phyloP scores from a whole-genome alignment of 345 rosid species.

The Psidium friedrichsthalianum region DNA sequence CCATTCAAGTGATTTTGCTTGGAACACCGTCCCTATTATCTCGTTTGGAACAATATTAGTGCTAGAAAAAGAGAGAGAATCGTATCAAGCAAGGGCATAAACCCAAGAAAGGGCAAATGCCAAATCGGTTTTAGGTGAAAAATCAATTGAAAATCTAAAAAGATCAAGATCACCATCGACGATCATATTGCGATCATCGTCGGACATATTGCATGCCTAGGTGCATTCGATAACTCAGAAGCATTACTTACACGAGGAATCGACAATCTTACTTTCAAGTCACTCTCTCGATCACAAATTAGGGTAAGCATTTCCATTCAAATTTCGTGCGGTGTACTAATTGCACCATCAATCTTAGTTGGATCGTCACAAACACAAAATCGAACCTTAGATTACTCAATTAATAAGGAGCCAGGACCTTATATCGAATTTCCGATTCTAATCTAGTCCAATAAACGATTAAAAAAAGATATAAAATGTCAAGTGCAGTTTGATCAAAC shows the following conservation, averaged over 20 bases:
- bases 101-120: background rate
- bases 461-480: background rate
- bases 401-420: background rate
- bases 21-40: background rate
- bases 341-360: accelerated
- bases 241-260: accelerated
- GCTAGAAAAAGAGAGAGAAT: background rate
- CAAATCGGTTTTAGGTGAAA: no score
- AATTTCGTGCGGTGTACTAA: accelerated
- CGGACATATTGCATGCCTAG: accelerated
- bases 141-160: no score
- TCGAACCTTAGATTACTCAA: background rate
- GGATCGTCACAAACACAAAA: background rate
- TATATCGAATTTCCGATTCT: accelerated
- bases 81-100: background rate
- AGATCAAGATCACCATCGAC: no score
- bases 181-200: background rate
- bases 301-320: accelerated
- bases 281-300: accelerated
- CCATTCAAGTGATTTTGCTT: background rate
- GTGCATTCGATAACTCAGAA: background rate
- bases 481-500: background rate
- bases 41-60: background rate
- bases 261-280: background rate
- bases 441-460: background rate